A percentile compares a stretch with the other conserved stretches of the same genome.
These are phyloP conservation scores for Digitaria exilis DNA, from an alignment of 202 grass and related monocot species.

Conservation along the genomic window DNA sequence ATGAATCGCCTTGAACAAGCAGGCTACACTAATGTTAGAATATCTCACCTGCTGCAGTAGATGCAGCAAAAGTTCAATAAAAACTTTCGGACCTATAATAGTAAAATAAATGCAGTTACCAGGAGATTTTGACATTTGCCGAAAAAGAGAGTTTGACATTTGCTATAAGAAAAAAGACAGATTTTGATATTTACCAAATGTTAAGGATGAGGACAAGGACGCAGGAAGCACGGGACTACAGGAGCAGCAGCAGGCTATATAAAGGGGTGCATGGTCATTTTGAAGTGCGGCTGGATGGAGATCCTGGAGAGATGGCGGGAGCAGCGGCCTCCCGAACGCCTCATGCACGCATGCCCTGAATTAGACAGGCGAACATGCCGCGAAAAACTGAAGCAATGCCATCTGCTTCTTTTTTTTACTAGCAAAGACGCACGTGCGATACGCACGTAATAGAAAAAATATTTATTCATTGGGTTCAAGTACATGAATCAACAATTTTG, in stretches of 20 bases:
- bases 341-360: slow-evolving; percentile 22
- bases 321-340: slow-evolving; percentile 21
- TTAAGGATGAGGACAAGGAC: not conserved
- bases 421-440: no score
- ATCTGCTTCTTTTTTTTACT: no score
- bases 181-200: slow-evolving; percentile 12
- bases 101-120: not conserved
- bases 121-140: not conserved
- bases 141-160: not conserved
- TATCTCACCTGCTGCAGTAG: not conserved
- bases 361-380: slow-evolving; percentile 25
- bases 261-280: not conserved
- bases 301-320: slow-evolving; percentile 47
- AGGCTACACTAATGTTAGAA: not conserved
- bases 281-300: not conserved
- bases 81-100: not conserved
- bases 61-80: not conserved
- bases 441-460: no score
- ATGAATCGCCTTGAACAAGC: not conserved
- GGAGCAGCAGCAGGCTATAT: not conserved
- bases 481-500: no score
- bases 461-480: no score
- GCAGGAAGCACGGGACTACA: slow-evolving; percentile 8
- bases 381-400: not conserved
- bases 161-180: not conserved